Percentiles rank a stretch among this genome's conserved stretches.
Conservation (phyloP, 2,329 filamentous ascomycete genomes). For the Incumbomyces lentus region DNA sequence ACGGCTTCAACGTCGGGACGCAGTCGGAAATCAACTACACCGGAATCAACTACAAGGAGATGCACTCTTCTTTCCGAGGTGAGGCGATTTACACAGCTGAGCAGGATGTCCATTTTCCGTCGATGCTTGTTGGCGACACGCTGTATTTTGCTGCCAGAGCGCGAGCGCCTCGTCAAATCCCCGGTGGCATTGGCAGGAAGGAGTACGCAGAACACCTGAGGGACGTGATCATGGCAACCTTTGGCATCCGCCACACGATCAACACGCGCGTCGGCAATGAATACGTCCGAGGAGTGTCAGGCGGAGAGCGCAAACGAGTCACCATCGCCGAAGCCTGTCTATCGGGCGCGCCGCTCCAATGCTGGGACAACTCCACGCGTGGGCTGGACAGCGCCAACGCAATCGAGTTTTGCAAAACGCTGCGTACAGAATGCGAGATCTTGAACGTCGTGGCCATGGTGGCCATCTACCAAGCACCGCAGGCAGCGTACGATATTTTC, state of each 20-base stretch:
- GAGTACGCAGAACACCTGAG: constrained; percentile 35
- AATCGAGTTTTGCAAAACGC: constrained; percentile 46
- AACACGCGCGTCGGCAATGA: constrained; percentile 44
- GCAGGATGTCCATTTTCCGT: constrained; percentile 71
- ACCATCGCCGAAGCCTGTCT: constrained; percentile 45
- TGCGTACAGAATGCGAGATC: constrained; percentile 42
- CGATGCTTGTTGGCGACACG: constrained; percentile 56
- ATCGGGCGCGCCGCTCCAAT: constrained; percentile 34
- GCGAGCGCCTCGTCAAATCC: constrained; percentile 35
- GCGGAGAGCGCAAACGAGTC: constrained; percentile 53
- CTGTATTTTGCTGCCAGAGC: constrained; percentile 46
- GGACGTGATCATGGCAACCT: constrained; percentile 36
- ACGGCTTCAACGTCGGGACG: constrained; percentile 62
- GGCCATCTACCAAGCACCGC: constrained; percentile 47
- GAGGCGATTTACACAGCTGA: constrained; percentile 83
- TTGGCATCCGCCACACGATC: constrained; percentile 42
- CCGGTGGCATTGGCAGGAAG: constrained; percentile 32
- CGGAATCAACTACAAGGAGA: constrained; percentile 58
- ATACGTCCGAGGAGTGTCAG: constrained; percentile 51
- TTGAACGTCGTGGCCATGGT: constrained; percentile 43
- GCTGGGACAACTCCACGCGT: constrained; percentile 41
- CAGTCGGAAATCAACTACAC: constrained; percentile 70
- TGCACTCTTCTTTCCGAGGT: constrained; percentile 63
- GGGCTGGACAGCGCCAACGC: constrained; percentile 49
- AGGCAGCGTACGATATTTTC: constrained; percentile 50